phyloP scores from a whole-genome alignment of 176 grass and related monocot species.

The Neostapfia colusana region DNA sequence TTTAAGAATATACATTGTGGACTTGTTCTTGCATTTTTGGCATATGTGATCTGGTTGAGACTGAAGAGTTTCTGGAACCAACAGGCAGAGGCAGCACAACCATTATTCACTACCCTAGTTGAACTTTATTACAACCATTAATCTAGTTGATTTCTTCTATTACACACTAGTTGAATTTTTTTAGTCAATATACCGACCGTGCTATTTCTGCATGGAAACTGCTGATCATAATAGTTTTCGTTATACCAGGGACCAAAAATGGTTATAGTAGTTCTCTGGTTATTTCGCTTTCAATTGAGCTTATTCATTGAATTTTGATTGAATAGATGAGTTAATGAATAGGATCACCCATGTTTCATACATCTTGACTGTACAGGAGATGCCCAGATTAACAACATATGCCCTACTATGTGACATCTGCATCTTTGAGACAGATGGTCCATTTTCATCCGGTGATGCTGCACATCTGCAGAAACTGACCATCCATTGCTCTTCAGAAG shows the following conservation, averaged over 20 bases:
- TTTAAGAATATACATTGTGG: background rate
- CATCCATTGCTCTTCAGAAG: constrained; percentile 2
- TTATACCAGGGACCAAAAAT: background rate
- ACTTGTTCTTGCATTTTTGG: constrained; percentile 19
- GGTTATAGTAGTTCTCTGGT: constrained; percentile 9
- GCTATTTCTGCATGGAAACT: constrained; percentile 5
- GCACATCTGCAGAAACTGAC: constrained; percentile 14
- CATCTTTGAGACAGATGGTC: constrained; percentile 15
- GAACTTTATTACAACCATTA: background rate
- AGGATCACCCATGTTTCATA: background rate
- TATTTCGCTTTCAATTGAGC: background rate
- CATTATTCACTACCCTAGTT: constrained; percentile 7
- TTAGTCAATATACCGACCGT: constrained; percentile 16
- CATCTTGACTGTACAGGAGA: background rate
- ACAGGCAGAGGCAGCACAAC: background rate
- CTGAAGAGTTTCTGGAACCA: constrained; percentile 16
- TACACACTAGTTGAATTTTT: background rate
- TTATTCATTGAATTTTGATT: background rate
- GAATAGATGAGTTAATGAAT: background rate
- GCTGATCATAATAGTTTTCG: background rate
- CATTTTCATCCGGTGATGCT: background rate
- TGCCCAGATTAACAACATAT: background rate
- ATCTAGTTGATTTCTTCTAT: too few species aligned
- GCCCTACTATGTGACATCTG: constrained; percentile 9
- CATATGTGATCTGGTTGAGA: constrained; percentile 28